Percentiles rank a stretch among this genome's conserved stretches.
These are phyloP conservation scores for Blepharisma undulans DNA, from an alignment of 169 alveolate genomes.

Conservation along the genomic window DNA sequence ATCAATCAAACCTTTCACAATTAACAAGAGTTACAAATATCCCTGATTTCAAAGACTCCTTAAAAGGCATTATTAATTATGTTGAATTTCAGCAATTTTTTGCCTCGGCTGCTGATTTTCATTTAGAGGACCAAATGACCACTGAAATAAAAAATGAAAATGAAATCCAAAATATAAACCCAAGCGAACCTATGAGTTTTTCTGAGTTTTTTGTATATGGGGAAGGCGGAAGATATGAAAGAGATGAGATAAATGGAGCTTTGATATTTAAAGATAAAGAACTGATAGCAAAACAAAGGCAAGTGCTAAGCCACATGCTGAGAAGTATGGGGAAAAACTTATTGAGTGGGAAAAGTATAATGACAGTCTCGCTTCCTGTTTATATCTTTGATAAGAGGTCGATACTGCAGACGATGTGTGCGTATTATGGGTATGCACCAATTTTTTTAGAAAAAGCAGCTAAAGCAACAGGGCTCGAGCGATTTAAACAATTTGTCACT, in stretches of 20 bases:
- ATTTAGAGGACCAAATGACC: neutral
- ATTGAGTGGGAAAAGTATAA: slow-evolving; percentile 75
- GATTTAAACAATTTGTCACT: slow-evolving; percentile 76
- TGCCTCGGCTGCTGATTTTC: neutral
- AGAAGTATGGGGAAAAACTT: slow-evolving; percentile 65
- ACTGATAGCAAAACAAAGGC: slow-evolving; percentile 50
- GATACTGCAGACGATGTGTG: slow-evolving; percentile 73
- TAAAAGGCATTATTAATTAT: neutral
- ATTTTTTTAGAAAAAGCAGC: slow-evolving; percentile 68
- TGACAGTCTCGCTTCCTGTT: slow-evolving; percentile 76
- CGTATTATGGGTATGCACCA: slow-evolving; percentile 79
- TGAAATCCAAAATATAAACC: neutral
- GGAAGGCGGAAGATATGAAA: slow-evolving; percentile 24
- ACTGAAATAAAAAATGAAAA: neutral
- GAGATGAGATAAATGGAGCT: slow-evolving; percentile 38
- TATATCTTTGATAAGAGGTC: slow-evolving; percentile 78
- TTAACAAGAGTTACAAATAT: neutral
- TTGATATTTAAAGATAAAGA: slow-evolving; percentile 16
- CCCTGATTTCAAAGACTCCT: neutral
- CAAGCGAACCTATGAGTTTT: neutral
- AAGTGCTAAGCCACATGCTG: slow-evolving; percentile 60
- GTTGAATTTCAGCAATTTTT: slow-evolving; percentile 6
- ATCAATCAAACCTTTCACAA: neutral
- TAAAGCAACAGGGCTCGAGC: slow-evolving; percentile 53
- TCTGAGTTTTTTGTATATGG: slow-evolving; percentile 17